These are phyloP conservation scores for Linderina pennispora DNA, from an alignment of 192 early-diverging fungal genomes.

Conservation along the genomic window DNA sequence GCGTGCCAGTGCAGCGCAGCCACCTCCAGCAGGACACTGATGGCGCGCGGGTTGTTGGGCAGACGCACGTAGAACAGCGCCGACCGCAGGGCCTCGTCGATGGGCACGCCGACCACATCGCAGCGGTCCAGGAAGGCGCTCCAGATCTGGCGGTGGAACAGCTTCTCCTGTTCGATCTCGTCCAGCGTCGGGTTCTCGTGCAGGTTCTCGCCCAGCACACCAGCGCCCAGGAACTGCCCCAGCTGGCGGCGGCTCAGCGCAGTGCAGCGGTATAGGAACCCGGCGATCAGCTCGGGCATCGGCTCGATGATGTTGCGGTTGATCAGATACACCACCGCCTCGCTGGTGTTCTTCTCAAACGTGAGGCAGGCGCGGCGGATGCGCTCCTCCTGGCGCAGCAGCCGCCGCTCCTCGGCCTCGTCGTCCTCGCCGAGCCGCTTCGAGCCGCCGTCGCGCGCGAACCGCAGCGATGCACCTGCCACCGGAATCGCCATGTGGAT, in stretches of 20 bases:
- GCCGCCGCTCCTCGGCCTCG: conserved; percentile 37
- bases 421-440: conserved; percentile 37
- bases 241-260: conserved; percentile 46
- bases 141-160: conserved; percentile 46
- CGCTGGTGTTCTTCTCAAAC: conserved; percentile 45
- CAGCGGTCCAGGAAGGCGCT: conserved; percentile 41
- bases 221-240: conserved; percentile 37
- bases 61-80: conserved; percentile 43
- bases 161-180: conserved; percentile 42
- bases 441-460: conserved; percentile 35
- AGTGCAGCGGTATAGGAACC: conserved; percentile 46
- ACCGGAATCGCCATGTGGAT: conserved; percentile 43
- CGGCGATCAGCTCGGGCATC: conserved; percentile 31
- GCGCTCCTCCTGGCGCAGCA: conserved; percentile 40
- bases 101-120: conserved; percentile 35
- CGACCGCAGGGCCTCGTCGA: conserved; percentile 48
- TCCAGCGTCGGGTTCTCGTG: conserved; percentile 37
- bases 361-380: conserved; percentile 35
- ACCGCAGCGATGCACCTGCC: conserved; percentile 16
- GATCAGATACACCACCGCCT: conserved; percentile 42
- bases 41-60: conserved; percentile 29
- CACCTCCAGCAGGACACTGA: conserved; percentile 42
- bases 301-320: conserved; percentile 40
- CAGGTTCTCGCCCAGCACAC: conserved; percentile 41
- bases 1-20: conserved; percentile 43